These are phyloP conservation scores for Cladophialophora carrionii DNA, from an alignment of 2,329 filamentous ascomycete genomes.

Conservation along the genomic window DNA sequence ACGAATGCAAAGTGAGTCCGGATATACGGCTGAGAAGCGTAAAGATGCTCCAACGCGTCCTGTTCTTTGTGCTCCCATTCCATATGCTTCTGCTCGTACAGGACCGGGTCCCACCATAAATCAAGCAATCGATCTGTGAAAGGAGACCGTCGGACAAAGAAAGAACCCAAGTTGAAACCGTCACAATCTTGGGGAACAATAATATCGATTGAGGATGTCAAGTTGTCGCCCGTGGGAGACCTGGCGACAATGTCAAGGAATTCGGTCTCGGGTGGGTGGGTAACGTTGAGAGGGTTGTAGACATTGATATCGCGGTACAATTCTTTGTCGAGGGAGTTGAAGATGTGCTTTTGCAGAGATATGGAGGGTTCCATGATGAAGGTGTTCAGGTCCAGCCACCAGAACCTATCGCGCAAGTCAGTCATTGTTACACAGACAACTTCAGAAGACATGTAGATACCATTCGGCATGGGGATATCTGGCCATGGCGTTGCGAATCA, in stretches of 20 bases:
- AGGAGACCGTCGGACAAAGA: constrained; percentile 80
- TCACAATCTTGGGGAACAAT: constrained; percentile 90
- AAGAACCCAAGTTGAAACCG: constrained; percentile 95
- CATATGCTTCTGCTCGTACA: constrained; percentile 98
- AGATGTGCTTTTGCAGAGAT: constrained; percentile 87
- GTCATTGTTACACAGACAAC: constrained; percentile 12
- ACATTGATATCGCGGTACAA: constrained; percentile 94
- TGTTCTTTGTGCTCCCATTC: constrained; percentile 99
- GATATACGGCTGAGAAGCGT: constrained; percentile 89
- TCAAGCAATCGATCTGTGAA: constrained; percentile 94
- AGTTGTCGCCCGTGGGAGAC: constrained; percentile 76
- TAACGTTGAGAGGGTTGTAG: constrained; percentile 93
- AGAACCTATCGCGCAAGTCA: constrained; percentile 70
- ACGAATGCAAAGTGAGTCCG: constrained; percentile 86
- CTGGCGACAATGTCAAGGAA: constrained; percentile 76
- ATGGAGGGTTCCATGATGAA: constrained; percentile 96
- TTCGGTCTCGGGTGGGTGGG: constrained; percentile 72
- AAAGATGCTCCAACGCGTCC: constrained; percentile 90
- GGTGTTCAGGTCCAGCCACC: constrained; percentile 98
- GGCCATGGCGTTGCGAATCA: constrained; percentile 80
- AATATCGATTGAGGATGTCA: constrained; percentile 78
- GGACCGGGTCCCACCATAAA: constrained; percentile 97
- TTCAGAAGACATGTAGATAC: constrained; percentile 57
- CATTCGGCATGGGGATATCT: constrained; percentile 97
- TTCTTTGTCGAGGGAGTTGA: constrained; percentile 72